phyloP scores from a whole-genome alignment of 2,329 filamentous ascomycete genomes.

The Pseudogymnoascus destructans region DNA sequence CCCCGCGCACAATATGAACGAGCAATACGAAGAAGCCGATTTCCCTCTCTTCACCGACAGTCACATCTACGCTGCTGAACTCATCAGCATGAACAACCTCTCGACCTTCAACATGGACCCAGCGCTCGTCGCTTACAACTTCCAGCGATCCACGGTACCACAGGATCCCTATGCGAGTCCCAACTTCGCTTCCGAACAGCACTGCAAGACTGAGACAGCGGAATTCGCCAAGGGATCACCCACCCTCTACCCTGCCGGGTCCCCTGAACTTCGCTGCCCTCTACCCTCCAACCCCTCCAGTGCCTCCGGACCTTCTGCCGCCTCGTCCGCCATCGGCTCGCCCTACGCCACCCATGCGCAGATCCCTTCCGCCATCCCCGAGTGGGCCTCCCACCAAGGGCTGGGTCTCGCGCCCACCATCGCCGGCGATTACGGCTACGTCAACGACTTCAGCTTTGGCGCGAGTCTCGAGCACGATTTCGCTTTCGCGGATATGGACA shows the following conservation, averaged over 20 bases:
- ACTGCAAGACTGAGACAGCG: background rate
- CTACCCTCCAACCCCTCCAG: slow-evolving; percentile 25
- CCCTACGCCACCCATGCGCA: slow-evolving; percentile 24
- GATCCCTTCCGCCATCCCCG: slow-evolving; percentile 18
- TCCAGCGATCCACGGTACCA: background rate
- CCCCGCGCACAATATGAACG: background rate
- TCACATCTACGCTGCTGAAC: background rate
- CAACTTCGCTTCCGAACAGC: background rate
- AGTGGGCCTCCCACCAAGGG: slow-evolving; percentile 21
- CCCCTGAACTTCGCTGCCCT: slow-evolving; percentile 20
- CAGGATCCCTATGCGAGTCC: background rate
- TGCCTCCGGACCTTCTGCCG: slow-evolving; percentile 24
- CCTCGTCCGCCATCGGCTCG: slow-evolving; percentile 25
- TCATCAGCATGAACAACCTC: background rate
- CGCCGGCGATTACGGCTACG: slow-evolving; percentile 21
- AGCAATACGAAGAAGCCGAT: background rate
- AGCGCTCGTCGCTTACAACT: background rate
- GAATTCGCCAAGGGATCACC: background rate
- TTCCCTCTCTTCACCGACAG: background rate
- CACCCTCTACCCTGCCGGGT: slow-evolving; percentile 13
- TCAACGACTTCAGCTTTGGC: slow-evolving; percentile 23
- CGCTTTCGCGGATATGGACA: slow-evolving; percentile 29
- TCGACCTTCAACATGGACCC: slow-evolving; percentile 4
- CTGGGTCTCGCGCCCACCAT: slow-evolving; percentile 24
- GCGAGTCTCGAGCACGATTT: slow-evolving; percentile 27